Percentiles rank a stretch among this genome's conserved stretches.
phyloP scores from a whole-genome alignment of 768 basidiomycete genomes.

The Candolleomyces eurysporus region DNA sequence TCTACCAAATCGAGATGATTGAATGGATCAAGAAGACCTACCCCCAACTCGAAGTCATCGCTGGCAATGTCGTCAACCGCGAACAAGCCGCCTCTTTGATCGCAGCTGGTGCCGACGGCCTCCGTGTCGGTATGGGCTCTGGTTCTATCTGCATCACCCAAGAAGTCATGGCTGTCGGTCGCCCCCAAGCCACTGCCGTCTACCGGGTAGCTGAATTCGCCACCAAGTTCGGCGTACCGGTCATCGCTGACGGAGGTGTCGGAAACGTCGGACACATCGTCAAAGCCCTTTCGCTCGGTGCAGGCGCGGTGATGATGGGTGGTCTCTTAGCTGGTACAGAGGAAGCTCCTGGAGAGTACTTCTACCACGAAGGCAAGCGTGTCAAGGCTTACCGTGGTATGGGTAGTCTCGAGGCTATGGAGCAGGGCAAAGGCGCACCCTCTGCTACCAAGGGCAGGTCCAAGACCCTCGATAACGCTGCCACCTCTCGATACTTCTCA shows the following conservation, averaged over 20 bases:
- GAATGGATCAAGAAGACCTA: conserved; percentile 85
- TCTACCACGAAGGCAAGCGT: conserved; percentile 98
- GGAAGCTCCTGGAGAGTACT: conserved; percentile 98
- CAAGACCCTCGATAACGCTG: conserved; percentile 79
- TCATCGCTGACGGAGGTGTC: conserved; percentile 96
- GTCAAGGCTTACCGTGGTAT: conserved; percentile 99
- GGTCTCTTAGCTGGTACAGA: conserved; percentile 92
- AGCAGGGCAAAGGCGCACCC: conserved; percentile 56
- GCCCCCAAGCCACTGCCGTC: conserved; percentile 99
- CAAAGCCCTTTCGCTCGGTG: conserved; percentile 92
- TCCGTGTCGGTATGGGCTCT: conserved; percentile 96
- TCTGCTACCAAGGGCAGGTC: conserved; percentile 42
- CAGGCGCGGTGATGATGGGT: conserved; percentile 99
- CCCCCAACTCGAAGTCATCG: conserved; percentile 89
- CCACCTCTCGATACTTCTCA: conserved; percentile 94
- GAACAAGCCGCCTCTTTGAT: conserved; percentile 96
- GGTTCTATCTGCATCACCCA: conserved; percentile 99
- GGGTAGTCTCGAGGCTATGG: conserved; percentile 96
- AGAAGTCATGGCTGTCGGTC: conserved; percentile 98
- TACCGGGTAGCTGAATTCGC: conserved; percentile 94
- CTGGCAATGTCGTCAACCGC: conserved; percentile 96
- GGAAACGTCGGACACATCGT: conserved; percentile 96
- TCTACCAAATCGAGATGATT: conserved; percentile 94
- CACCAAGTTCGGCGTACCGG: conserved; percentile 89
- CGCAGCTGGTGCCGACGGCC: conserved; percentile 91